phyloP scores from a whole-genome alignment of 176 grass and related monocot genomes.

The Zea luxurians region DNA sequence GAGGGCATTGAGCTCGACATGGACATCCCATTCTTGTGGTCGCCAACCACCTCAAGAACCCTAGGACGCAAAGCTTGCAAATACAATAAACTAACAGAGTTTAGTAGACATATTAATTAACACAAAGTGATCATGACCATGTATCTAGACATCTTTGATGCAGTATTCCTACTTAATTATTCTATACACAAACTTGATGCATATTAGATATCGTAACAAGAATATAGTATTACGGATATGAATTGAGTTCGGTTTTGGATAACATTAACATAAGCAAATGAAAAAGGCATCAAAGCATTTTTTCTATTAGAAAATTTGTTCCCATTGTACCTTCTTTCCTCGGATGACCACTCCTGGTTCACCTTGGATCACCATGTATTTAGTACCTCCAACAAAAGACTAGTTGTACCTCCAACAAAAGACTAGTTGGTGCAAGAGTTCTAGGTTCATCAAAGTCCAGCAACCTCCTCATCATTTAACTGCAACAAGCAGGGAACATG shows the following conservation, averaged over 20 bases:
- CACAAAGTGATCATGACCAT: background rate
- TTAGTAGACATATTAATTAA: background rate
- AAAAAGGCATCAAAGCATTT: background rate
- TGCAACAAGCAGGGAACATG: too few relatives aligned
- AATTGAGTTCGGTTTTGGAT: background rate
- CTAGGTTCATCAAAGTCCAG: conserved; percentile 39
- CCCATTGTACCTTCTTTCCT: conserved; percentile 63
- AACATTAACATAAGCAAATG: background rate
- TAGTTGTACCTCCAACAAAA: conserved; percentile 56
- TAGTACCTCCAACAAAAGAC: conserved; percentile 59
- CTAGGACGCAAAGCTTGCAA: background rate
- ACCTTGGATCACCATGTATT: conserved; percentile 94
- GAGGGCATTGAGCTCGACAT: conserved; percentile 79
- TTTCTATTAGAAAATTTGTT: background rate
- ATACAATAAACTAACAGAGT: background rate
- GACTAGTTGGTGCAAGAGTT: conserved; percentile 68
- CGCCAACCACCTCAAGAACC: too few relatives aligned
- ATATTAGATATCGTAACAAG: background rate
- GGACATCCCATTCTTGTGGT: conserved; percentile 35
- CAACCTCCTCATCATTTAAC: too few relatives aligned
- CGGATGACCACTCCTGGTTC: conserved; percentile 76
- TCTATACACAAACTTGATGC: background rate
- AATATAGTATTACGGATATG: background rate
- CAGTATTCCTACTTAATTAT: background rate
- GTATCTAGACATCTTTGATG: background rate